Evolutionary conservation across 164 flowering plant genomes (phyloP), one percentile per base, ranked within the genome.

Genomic region (Tetrastigma voinierianum): DNA sequence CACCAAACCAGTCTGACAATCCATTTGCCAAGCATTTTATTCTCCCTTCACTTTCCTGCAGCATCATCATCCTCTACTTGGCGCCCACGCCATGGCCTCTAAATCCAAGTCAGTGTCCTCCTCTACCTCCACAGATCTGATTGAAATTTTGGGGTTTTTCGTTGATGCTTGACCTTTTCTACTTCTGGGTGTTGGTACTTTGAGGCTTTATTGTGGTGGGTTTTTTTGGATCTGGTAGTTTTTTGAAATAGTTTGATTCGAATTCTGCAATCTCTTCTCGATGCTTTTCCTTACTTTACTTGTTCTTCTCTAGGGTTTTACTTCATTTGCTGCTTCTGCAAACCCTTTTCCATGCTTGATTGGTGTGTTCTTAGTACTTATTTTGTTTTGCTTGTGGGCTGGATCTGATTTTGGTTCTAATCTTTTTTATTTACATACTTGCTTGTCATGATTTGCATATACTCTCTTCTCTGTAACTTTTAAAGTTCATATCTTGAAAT

Each of bases 91-190:
- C 82, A 75, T 84, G 76, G 70, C 93, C 51, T 64, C 92, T 6
- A 86, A 82, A 71, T 66, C 88, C 77, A 88, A 76, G 93, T 86
- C 70, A 74, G 87, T 72, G 8, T 7, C 10, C 57, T 69, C 3
- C 44, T 57, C 21, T 60, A 11, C 69, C 17, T 66, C 43, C 51
- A 45, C 64, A 74, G 86, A 80, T 85, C 85, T 75, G 76, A 68
- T 54, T 61, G 62, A 67, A 17, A 66, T 73, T 69, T 68, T 62
- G 9, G 4, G 56, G 4, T 32, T 43, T 18, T 46, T 44, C 13
- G 13, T 2, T 11, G 21, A 51, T 43, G 13, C 25, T 57, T 32
- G 11, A 5, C 40, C 6, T 62, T 53, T 21, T 62, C 24, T 43
- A 25, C 25, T 47, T 14, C 25, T 49, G 21, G 20, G 48, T 46